A percentile compares a stretch with the other conserved stretches of the same genome.
Conservation (phyloP, 164 flowering plant species). For the Umbellularia californica region DNA sequence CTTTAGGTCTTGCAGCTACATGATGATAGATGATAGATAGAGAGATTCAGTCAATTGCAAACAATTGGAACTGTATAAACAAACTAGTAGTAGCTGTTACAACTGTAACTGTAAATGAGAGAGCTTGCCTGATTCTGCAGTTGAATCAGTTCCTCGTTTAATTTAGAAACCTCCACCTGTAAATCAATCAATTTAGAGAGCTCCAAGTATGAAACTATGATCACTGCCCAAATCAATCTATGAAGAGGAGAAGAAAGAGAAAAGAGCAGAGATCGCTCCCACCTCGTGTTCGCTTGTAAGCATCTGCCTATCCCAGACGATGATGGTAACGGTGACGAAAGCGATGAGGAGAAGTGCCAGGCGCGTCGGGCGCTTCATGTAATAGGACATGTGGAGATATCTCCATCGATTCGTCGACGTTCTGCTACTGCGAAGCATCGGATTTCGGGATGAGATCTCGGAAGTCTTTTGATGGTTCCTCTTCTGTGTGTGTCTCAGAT, state of each 20-base stretch:
- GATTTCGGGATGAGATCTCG: background rate
- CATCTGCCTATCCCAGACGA: conserved; percentile 93
- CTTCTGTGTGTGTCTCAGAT: background rate
- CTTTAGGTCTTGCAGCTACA: conserved; percentile 58
- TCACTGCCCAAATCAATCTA: no score
- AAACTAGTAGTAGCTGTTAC: background rate
- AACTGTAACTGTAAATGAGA: conserved; percentile 1
- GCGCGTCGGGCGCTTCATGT: conserved; percentile 76
- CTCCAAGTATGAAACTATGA: no score
- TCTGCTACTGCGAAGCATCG: conserved; percentile 59
- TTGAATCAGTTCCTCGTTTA: conserved; percentile 41
- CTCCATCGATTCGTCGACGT: conserved; percentile 42
- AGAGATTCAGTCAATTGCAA: background rate
- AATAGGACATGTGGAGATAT: conserved; percentile 62
- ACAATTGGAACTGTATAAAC: background rate
- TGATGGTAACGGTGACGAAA: conserved; percentile 48
- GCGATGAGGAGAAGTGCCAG: conserved; percentile 64
- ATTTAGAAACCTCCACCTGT: conserved; percentile 53
- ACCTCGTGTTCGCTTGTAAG: conserved; percentile 84
- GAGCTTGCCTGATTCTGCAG: conserved; percentile 45
- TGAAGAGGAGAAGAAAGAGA: background rate
- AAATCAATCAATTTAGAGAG: background rate
- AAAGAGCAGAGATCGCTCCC: background rate
- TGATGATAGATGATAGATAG: background rate
- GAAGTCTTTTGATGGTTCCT: background rate